Evolutionary conservation across 202 grass and related monocot genomes (phyloP).

Genomic region (Elaeis oleifera): DNA sequence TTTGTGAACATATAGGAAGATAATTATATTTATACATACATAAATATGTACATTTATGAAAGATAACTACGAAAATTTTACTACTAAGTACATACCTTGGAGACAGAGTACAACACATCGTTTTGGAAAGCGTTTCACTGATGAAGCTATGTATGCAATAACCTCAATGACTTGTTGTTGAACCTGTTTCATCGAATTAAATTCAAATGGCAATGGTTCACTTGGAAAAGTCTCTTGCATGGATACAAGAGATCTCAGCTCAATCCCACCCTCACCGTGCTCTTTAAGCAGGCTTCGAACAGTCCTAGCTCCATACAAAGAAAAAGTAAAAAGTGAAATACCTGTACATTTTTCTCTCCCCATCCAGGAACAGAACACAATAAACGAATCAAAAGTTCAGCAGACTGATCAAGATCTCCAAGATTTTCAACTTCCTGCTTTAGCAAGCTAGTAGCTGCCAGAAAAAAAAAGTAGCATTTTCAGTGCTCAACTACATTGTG

Average conservation of each 20-base stretch:
- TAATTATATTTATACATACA: too few species aligned
- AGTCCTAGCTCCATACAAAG: too few species aligned
- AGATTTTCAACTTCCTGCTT: slow-evolving; percentile 86
- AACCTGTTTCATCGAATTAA: slow-evolving; percentile 57
- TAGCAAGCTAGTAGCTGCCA: slow-evolving; percentile 67
- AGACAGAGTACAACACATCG: slow-evolving; percentile 82
- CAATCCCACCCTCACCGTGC: too few species aligned
- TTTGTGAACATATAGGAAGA: too few species aligned
- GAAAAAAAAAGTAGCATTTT: not conserved
- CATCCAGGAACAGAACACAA: slow-evolving; percentile 93
- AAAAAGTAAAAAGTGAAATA: slow-evolving; percentile 19
- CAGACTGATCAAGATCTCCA: slow-evolving; percentile 58
- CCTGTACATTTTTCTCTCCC: slow-evolving; percentile 98
- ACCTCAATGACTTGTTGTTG: slow-evolving; percentile 94
- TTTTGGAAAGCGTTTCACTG: slow-evolving; percentile 81
- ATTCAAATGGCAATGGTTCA: not conserved
- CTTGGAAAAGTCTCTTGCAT: too few species aligned
- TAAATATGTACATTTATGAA: not conserved
- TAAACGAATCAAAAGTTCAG: slow-evolving; percentile 83
- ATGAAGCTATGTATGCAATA: slow-evolving; percentile 63
- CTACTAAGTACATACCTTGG: slow-evolving; percentile 40
- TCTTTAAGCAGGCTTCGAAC: too few species aligned
- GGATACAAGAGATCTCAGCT: too few species aligned
- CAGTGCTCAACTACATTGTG: not conserved
- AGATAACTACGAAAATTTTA: slow-evolving; percentile 7